phyloP scores from a whole-genome alignment of 228 moss, liverwort and hornwort species.

The Sphagnum fallax region DNA sequence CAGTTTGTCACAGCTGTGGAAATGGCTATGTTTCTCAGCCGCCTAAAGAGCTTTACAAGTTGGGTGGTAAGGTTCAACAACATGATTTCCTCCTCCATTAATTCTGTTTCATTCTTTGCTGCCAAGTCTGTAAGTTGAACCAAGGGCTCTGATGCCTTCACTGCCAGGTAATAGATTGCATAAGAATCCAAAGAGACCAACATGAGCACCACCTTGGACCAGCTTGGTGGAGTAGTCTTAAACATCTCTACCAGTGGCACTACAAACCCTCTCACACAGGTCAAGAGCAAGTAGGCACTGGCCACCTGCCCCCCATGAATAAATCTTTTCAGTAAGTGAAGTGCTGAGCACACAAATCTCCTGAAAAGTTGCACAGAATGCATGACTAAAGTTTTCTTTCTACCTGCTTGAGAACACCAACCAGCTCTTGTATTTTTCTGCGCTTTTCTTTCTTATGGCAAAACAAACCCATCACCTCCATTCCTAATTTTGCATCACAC shows the following conservation, averaged over 20 bases:
- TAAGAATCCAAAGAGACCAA: constrained; percentile 71
- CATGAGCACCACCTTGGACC: constrained; percentile 78
- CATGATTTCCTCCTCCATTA: constrained; percentile 92
- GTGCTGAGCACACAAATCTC: not conserved
- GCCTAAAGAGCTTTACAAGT: constrained; percentile 76
- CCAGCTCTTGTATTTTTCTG: constrained; percentile 73
- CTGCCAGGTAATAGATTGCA: constrained; percentile 72
- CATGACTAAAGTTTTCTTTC: not conserved
- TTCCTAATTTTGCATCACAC: constrained; percentile 84
- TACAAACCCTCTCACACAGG: constrained; percentile 70
- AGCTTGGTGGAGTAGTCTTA: constrained; percentile 71
- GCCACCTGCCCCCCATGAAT: constrained; percentile 8
- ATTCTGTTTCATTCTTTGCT: constrained; percentile 66
- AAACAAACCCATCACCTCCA: constrained; percentile 91
- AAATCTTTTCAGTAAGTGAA: not conserved
- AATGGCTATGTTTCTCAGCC: constrained; percentile 73
- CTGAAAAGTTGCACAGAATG: not conserved
- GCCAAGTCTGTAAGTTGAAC: constrained; percentile 71
- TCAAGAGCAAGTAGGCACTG: constrained; percentile 61
- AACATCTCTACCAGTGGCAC: constrained; percentile 76
- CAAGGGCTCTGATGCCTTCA: constrained; percentile 82
- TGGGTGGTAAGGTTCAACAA: constrained; percentile 70
- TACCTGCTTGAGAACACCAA: constrained; percentile 62
- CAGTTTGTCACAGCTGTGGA: constrained; percentile 66
- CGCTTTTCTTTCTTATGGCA: constrained; percentile 92